Evolutionary conservation across 352 stramenopile species (phyloP).

Genomic region (Phytophthora pseudosyringae): DNA sequence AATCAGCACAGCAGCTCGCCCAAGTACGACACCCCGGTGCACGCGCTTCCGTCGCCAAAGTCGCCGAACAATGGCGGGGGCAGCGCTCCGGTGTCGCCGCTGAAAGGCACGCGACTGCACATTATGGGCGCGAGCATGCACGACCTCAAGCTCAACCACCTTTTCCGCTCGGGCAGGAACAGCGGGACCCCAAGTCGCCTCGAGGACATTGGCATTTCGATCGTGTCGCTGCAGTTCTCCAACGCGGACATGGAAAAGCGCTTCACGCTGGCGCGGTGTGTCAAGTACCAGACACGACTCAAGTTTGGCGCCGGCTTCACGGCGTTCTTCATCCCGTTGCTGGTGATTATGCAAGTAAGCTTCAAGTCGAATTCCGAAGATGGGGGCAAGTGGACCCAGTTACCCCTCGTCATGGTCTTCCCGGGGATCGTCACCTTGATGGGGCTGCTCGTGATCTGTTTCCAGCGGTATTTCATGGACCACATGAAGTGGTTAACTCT

Average conservation of each 20-base stretch:
- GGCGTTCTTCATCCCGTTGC: conserved; percentile 82
- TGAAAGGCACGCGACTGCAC: conserved; percentile 50
- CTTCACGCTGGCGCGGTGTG: conserved; percentile 51
- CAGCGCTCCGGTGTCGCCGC: conserved; percentile 29
- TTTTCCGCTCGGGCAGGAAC: conserved; percentile 55
- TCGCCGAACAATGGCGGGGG: conserved; percentile 12
- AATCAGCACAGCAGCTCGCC: conserved; percentile 4
- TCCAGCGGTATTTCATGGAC: conserved; percentile 65
- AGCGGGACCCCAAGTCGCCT: conserved; percentile 45
- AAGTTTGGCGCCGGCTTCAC: conserved; percentile 80
- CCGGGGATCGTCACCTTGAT: conserved; percentile 80
- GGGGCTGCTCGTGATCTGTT: conserved; percentile 72
- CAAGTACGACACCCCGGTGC: conserved; percentile 9
- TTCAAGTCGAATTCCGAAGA: conserved; percentile 72
- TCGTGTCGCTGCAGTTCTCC: conserved; percentile 74
- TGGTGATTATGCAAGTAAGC: conserved; percentile 88
- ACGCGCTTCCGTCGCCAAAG: conserved; percentile 25
- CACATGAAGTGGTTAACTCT: conserved; percentile 56
- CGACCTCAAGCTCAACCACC: conserved; percentile 72
- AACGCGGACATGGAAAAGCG: conserved; percentile 73
- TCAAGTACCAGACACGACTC: conserved; percentile 79
- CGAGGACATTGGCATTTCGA: conserved; percentile 83
- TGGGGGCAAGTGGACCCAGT: conserved; percentile 66
- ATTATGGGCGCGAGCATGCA: conserved; percentile 64
- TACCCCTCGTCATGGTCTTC: conserved; percentile 85